Percentiles rank a stretch among this genome's conserved stretches.
phyloP scores from a whole-genome alignment of 352 stramenopile species.

The Phytophthora crassamura region DNA sequence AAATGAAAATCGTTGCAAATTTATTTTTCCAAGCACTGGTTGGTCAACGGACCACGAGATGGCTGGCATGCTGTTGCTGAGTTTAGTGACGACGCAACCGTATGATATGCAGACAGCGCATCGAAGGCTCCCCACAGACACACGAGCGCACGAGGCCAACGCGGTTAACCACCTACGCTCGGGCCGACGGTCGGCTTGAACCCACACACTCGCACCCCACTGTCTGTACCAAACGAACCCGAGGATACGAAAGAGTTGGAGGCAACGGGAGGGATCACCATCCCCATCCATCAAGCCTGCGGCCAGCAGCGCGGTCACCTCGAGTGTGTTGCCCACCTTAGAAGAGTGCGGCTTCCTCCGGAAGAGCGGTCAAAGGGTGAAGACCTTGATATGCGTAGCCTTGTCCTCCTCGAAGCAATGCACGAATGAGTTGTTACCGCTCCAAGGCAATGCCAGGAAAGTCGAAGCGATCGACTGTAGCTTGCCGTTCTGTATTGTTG shows the following conservation, averaged over 20 bases:
- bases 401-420: background rate
- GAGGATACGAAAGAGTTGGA: constrained; percentile 11
- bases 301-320: background rate
- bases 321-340: constrained; percentile 12
- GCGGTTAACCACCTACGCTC: too few relatives aligned
- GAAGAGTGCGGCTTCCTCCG: constrained; percentile 12
- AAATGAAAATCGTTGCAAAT: too few relatives aligned
- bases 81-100: too few relatives aligned
- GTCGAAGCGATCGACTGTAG: background rate
- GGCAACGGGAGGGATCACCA: constrained; percentile 10
- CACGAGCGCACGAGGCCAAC: too few relatives aligned
- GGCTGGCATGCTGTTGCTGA: too few relatives aligned
- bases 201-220: background rate
- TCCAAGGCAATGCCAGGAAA: constrained; percentile 12
- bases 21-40: too few relatives aligned
- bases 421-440: background rate
- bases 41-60: too few relatives aligned
- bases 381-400: constrained; percentile 1
- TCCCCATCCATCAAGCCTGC: constrained; percentile 18
- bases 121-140: too few relatives aligned
- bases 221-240: constrained; percentile 15
- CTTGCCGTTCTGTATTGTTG: constrained; percentile 2
- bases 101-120: too few relatives aligned
- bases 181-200: background rate
- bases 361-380: constrained; percentile 11